A percentile compares a stretch with the other conserved stretches of the same genome.
Evolutionary conservation across 2,329 filamentous ascomycete genomes (phyloP).

Genomic region (Talaromyces funiculosus): DNA sequence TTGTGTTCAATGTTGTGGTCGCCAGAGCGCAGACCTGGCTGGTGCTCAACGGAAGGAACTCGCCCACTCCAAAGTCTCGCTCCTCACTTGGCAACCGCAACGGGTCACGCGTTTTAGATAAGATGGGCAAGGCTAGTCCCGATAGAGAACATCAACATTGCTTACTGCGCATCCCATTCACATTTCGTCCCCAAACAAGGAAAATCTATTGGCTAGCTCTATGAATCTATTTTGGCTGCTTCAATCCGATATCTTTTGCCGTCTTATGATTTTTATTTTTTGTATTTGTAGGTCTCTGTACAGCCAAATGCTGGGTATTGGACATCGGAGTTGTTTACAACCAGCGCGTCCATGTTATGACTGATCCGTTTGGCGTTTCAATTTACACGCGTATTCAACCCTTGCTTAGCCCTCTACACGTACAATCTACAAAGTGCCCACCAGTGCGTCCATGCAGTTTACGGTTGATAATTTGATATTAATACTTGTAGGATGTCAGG

Average conservation of each 20-base stretch:
- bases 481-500: no score
- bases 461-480: constrained; percentile 9
- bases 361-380: background rate
- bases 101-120: constrained; percentile 7
- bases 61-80: background rate
- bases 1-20: constrained; percentile 3
- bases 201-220: background rate
- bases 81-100: constrained; percentile 6
- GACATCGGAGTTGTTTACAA: background rate
- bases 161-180: background rate
- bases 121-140: background rate
- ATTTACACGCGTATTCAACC: constrained; percentile 2
- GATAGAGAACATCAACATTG: background rate
- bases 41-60: background rate
- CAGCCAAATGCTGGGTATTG: background rate
- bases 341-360: background rate
- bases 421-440: background rate
- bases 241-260: background rate
- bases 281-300: no score
- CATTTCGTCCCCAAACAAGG: background rate
- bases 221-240: background rate
- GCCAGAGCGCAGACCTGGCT: background rate
- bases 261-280: no score
- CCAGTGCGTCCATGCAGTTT: background rate
- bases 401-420: constrained; percentile 4